These are phyloP conservation scores for Xylariaceae sp. DNA, from an alignment of 2,329 filamentous ascomycete species.

Conservation along the genomic window DNA sequence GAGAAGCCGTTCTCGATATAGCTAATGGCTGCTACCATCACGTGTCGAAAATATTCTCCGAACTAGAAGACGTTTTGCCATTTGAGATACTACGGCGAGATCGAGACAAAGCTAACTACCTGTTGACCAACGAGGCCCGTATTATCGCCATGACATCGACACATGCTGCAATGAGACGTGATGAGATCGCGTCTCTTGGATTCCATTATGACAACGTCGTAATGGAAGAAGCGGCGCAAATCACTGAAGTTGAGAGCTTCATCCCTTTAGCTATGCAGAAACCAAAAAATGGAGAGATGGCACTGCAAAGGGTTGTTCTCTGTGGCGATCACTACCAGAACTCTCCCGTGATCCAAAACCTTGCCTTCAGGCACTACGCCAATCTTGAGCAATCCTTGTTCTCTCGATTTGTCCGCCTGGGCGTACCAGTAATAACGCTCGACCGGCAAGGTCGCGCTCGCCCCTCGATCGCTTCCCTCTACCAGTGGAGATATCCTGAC, in stretches of 20 bases:
- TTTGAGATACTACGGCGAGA: conserved; percentile 92
- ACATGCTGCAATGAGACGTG: conserved; percentile 90
- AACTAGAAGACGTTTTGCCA: conserved; percentile 88
- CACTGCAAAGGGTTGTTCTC: conserved; percentile 84
- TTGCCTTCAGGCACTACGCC: conserved; percentile 91
- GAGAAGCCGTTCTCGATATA: conserved; percentile 72
- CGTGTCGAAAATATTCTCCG: conserved; percentile 85
- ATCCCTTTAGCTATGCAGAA: conserved; percentile 93
- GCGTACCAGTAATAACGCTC: conserved; percentile 86
- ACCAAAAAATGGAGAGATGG: conserved; percentile 70
- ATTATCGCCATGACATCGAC: conserved; percentile 99
- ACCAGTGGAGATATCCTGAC: conserved; percentile 87
- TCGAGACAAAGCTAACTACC: conserved; percentile 92
- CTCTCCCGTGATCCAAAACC: conserved; percentile 90
- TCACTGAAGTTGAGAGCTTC: conserved; percentile 97
- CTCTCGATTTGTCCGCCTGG: conserved; percentile 83
- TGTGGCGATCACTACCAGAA: conserved; percentile 97
- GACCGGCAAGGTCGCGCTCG: conserved; percentile 93
- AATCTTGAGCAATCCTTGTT: conserved; percentile 97
- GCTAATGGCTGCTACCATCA: conserved; percentile 86
- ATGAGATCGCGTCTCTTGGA: conserved; percentile 87
- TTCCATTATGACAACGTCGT: conserved; percentile 98
- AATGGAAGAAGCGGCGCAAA: conserved; percentile 98
- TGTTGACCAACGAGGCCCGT: conserved; percentile 92
- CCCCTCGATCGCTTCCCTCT: conserved; percentile 83